These are phyloP conservation scores for Cryphonectria nitschkei DNA, from an alignment of 2,329 filamentous ascomycete species.

Conservation along the genomic window DNA sequence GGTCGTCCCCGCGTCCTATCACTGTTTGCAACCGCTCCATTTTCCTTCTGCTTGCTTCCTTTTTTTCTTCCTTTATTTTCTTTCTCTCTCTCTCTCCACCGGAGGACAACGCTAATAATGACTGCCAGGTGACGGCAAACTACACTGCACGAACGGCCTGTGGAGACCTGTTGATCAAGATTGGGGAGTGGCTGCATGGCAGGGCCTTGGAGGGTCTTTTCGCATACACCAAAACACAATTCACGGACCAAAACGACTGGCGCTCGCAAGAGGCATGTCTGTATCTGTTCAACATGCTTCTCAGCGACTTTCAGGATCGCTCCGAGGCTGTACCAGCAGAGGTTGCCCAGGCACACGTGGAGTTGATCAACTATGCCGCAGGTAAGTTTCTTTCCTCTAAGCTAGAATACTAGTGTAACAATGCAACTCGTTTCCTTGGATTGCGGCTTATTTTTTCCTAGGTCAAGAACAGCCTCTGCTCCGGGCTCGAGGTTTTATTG, in stretches of 20 bases:
- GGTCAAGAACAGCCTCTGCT: constrained; percentile 71
- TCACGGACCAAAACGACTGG: constrained; percentile 62
- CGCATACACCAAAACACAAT: constrained; percentile 74
- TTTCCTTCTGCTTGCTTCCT: too few species aligned
- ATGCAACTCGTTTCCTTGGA: background rate
- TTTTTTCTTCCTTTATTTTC: too few species aligned
- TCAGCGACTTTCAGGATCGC: constrained; percentile 81
- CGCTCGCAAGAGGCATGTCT: constrained; percentile 77
- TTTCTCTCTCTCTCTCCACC: background rate
- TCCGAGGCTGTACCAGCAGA: constrained; percentile 71
- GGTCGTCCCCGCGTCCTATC: background rate
- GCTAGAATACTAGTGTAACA: background rate
- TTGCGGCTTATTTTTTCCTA: constrained; percentile 6
- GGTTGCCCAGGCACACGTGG: constrained; percentile 73
- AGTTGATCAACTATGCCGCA: constrained; percentile 79
- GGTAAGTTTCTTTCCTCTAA: constrained; percentile 45
- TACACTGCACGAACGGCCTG: constrained; percentile 94
- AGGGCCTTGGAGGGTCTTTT: constrained; percentile 79
- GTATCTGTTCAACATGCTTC: constrained; percentile 81
- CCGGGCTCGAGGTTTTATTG: constrained; percentile 83
- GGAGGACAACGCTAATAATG: constrained; percentile 9
- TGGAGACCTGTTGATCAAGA: constrained; percentile 88
- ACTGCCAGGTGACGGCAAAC: constrained; percentile 74
- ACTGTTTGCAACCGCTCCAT: background rate
- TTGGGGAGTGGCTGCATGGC: constrained; percentile 84